Conservation (phyloP, 176 grass and related monocot genomes). For the Phyllostachys edulis region DNA sequence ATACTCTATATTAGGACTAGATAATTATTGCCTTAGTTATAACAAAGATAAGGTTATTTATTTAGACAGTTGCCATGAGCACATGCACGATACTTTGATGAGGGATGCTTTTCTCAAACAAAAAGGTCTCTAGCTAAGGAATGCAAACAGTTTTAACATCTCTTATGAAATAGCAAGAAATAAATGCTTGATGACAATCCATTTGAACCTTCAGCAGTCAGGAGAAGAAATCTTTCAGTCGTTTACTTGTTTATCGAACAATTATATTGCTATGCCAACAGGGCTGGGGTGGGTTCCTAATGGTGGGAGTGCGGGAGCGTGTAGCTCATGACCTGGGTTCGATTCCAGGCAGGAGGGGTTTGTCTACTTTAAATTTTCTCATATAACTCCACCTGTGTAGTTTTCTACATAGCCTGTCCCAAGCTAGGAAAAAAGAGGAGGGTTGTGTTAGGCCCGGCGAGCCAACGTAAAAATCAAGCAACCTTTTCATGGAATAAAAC, state of each 20-base stretch:
- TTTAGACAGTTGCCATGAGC: not conserved
- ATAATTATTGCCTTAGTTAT: not conserved
- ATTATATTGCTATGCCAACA: not conserved
- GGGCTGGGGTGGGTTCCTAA: not conserved
- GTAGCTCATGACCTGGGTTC: not conserved
- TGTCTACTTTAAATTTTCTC: not conserved
- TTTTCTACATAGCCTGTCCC: no score
- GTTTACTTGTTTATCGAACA: not conserved
- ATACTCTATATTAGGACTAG: not conserved
- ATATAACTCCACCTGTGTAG: no score
- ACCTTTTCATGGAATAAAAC: no score
- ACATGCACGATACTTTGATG: not conserved
- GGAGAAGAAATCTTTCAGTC: not conserved
- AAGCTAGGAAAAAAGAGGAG: no score
- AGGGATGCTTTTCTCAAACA: not conserved
- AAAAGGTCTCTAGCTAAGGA: not conserved
- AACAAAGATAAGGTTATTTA: conserved; percentile 6
- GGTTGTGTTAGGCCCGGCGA: no score
- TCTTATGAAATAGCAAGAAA: conserved; percentile 3
- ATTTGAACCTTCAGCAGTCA: not conserved
- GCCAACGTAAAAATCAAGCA: no score
- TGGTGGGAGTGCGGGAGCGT: not conserved
- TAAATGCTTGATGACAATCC: conserved; percentile 4
- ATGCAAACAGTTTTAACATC: not conserved
- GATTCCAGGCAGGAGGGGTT: not conserved